These are phyloP conservation scores for Sugiyamaella novakii DNA, from an alignment of 1,139 yeast species.

Conservation along the genomic window DNA sequence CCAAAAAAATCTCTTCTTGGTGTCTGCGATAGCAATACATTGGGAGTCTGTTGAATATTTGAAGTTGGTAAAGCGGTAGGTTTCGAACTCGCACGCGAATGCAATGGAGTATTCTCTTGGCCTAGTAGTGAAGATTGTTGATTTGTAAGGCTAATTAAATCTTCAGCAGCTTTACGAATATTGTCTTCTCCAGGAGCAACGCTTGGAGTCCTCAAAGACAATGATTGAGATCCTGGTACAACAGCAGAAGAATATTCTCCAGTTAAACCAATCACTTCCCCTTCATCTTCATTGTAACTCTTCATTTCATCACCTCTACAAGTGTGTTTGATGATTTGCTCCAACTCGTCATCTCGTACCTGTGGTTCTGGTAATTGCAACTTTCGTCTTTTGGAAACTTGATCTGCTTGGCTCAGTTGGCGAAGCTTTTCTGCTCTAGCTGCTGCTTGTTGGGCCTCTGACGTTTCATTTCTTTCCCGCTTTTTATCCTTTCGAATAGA, in stretches of 20 bases:
- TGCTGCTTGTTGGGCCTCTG: constrained; percentile 36
- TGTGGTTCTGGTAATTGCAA: constrained; percentile 58
- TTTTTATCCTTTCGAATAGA: constrained; percentile 40
- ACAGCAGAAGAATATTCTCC: constrained; percentile 19
- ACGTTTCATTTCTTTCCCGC: constrained; percentile 26
- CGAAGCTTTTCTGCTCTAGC: constrained; percentile 46
- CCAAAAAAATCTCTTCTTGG: constrained; percentile 34
- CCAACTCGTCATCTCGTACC: constrained; percentile 43
- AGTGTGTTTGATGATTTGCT: constrained; percentile 39
- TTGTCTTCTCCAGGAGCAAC: constrained; percentile 30
- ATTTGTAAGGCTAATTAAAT: constrained; percentile 35
- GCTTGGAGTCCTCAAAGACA: constrained; percentile 4
- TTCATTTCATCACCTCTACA: constrained; percentile 31
- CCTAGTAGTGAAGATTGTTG: constrained; percentile 40
- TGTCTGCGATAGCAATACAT: constrained; percentile 20
- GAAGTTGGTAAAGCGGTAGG: background rate
- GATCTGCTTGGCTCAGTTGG: constrained; percentile 43
- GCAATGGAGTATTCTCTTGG: constrained; percentile 34
- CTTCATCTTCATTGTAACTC: constrained; percentile 25
- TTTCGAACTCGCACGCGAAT: constrained; percentile 11
- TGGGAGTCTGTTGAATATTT: constrained; percentile 17
- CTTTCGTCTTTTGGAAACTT: constrained; percentile 53
- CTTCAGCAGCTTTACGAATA: constrained; percentile 36
- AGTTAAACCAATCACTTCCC: constrained; percentile 27
- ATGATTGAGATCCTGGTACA: constrained; percentile 10